Conservation (phyloP, 257 asterid species). For the Fraxinus quadrangulata region DNA sequence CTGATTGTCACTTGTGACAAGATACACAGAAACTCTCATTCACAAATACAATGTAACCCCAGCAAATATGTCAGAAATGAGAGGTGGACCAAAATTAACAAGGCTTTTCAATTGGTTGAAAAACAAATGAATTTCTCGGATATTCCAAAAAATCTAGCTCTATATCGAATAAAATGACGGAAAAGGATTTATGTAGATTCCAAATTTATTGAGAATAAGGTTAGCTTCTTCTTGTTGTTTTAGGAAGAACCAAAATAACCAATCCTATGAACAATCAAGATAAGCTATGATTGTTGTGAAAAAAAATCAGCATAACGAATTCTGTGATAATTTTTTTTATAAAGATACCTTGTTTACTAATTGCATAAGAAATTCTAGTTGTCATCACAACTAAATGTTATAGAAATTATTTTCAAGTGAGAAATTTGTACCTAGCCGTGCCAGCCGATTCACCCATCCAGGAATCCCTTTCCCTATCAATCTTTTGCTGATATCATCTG, state of each 20-base stretch:
- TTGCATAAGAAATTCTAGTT: not conserved
- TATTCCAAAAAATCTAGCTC: not conserved
- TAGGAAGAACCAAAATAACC: not conserved
- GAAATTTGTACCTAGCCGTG: constrained; percentile 34
- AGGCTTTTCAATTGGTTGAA: not conserved
- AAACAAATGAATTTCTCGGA: not conserved
- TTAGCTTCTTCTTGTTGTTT: not conserved
- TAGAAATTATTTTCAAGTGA: not conserved
- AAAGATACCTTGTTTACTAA: not conserved
- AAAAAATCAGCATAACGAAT: not conserved
- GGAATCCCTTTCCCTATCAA: constrained; percentile 52
- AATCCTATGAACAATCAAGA: not conserved
- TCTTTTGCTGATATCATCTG: constrained; percentile 48
- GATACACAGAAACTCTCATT: not conserved
- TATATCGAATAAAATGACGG: not conserved
- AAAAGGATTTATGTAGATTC: not conserved
- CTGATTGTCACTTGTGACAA: not conserved
- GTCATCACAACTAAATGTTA: not conserved
- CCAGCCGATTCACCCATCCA: constrained; percentile 59
- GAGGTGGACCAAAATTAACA: not conserved
- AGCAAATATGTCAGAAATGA: not conserved
- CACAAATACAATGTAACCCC: not conserved
- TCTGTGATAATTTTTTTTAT: not conserved
- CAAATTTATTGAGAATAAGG: not conserved
- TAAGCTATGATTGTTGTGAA: not conserved